Evolutionary conservation across 2,329 filamentous ascomycete species (phyloP).

Genomic region (Pseudogymnoascus pannorum): DNA sequence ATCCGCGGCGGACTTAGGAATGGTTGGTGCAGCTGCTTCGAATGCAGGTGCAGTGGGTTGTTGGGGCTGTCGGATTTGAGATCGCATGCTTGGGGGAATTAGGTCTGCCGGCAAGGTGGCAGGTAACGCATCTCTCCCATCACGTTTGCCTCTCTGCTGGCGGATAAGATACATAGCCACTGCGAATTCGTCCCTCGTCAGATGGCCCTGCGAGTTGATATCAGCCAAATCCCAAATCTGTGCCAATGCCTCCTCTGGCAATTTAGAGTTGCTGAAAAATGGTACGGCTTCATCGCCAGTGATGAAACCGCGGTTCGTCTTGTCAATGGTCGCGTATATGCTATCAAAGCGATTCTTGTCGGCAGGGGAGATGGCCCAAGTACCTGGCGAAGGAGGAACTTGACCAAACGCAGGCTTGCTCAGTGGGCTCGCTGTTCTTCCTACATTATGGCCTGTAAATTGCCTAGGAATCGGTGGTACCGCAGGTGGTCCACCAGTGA

Average conservation of each 20-base stretch:
- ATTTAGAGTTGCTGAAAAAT: conserved; percentile 87
- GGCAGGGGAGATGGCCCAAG: conserved; percentile 72
- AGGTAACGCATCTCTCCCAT: conserved; percentile 56
- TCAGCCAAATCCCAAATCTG: conserved; percentile 97
- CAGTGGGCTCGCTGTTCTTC: conserved; percentile 53
- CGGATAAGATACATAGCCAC: conserved; percentile 97
- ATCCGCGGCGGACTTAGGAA: conserved; percentile 76
- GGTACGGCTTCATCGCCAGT: conserved; percentile 89
- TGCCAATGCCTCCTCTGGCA: conserved; percentile 81
- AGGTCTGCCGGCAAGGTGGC: conserved; percentile 71
- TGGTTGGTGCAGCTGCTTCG: conserved; percentile 35
- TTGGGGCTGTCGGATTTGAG: conserved; percentile 42
- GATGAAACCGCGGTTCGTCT: conserved; percentile 70
- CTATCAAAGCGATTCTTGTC: conserved; percentile 86
- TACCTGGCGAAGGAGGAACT: conserved; percentile 35
- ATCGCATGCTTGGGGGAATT: conserved; percentile 79
- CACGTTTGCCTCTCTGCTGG: conserved; percentile 71
- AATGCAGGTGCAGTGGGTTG: conserved; percentile 38
- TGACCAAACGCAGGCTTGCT: conserved; percentile 41
- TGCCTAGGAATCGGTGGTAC: conserved; percentile 68
- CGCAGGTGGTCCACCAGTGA: conserved; percentile 36
- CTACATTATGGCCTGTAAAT: conserved; percentile 58
- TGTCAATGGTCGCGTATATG: conserved; percentile 80
- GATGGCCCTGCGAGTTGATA: conserved; percentile 79
- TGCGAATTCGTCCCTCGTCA: conserved; percentile 86